Evolutionary conservation across 805 yeast species (phyloP), one percentile per base, ranked within the genome.

Genomic region (Pichia rugopelliculosa): DNA sequence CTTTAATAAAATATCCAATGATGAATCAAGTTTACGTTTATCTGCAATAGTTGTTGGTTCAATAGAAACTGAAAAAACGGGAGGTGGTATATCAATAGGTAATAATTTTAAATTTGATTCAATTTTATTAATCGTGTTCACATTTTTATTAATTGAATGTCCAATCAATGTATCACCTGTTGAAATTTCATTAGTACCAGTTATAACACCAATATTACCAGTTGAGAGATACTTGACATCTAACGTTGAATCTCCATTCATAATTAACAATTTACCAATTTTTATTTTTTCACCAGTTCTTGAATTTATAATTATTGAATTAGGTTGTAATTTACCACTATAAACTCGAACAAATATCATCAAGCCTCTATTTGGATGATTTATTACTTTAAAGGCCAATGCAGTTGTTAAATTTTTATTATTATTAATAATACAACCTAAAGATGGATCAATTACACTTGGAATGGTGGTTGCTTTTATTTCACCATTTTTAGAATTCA

Each of bases 201-300:
- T 71, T n/a, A 87, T 75, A 6, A 93, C 97, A 33, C 97, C 98
- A 58, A 93, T 93, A 53, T 87, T 87, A 4, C 99, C 99, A 0
- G 85, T 73, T 7, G 71, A 62, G 20, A 91, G 70, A 24, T 62
- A 64, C 23, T 71, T 65, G 3, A 89, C 88, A 39, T 85, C 89
- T 49, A 83, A 79, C 0, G 95, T 89, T 25, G 72, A 72, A 56
- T 91, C 89, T 2, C 96, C 99, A 66, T 90, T 89, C 91, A 91
- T 88, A 45, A 84, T 67, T 43, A 87, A 69, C 38, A 93, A 66
- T 55, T 81, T 84, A 12, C 84, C 80, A 17, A 87, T 72, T 44
- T 80, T 76, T 46, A 87, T 73, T 49, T 75, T 78, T 44, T 77
- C 75, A 0, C 85, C 87, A 0, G 84, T 83, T 39, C 86, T 71